These are phyloP conservation scores for Salvia sclarea DNA, from an alignment of 305 asterid genomes.

Conservation along the genomic window DNA sequence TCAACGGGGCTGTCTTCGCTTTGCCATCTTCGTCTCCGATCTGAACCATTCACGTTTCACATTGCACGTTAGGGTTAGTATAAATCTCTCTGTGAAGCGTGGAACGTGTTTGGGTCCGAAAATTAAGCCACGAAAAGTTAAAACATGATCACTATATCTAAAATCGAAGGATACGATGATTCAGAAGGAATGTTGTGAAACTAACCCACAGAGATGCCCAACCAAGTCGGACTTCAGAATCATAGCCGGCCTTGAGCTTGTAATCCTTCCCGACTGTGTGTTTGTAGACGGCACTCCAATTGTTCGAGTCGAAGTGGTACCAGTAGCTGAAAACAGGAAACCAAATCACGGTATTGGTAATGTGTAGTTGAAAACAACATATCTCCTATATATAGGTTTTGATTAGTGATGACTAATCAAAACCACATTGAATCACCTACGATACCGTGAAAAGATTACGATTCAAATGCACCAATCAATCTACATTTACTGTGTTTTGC, in stretches of 20 bases:
- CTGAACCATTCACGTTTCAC: constrained; percentile 37
- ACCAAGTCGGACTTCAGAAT: constrained; percentile 84
- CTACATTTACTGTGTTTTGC: background rate
- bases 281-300: constrained; percentile 81
- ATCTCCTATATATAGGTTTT: background rate
- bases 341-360: constrained; percentile 23
- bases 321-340: constrained; percentile 57
- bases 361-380: background rate
- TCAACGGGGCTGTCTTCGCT: constrained; percentile 78
- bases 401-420: background rate
- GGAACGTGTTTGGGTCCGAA: no score
- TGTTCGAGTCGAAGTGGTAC: constrained; percentile 72
- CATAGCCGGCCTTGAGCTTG: constrained; percentile 93
- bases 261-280: constrained; percentile 81
- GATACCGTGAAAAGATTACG: background rate
- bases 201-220: constrained; percentile 99
- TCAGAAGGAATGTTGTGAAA: constrained; percentile 12
- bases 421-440: background rate
- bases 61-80: constrained; percentile 8
- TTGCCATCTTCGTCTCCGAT: constrained; percentile 81
- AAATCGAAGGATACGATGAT: background rate
- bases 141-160: constrained; percentile 5
- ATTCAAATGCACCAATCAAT: constrained; percentile 2
- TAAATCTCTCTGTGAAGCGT: background rate
- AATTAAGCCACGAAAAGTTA: no score